Evolutionary conservation across 1,284 basidiomycete species (phyloP), one percentile per base, ranked within the genome.

Genomic region (Papiliotrema flavescens): DNA sequence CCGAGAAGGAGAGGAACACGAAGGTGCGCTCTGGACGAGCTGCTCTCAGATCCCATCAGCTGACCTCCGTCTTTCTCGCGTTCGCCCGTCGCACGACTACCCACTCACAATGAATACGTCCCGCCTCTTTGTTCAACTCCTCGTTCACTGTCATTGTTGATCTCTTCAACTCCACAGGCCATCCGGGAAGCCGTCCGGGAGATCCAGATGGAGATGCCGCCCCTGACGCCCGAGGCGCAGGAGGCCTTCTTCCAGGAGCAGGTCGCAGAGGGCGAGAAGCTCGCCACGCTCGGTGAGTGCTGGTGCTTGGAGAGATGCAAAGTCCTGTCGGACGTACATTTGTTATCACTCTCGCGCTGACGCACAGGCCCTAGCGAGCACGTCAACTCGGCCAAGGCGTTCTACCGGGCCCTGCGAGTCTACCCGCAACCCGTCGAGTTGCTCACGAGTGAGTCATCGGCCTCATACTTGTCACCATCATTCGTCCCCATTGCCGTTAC

Each of bases 401-500:
- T 98, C 83, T 98, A 87, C 83, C 85, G 89, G 56, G 95, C 92
- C 5, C 84, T 98, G 60, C 85, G 90, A 56, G 93, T 96, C 44
- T 98, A 98, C 79, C 95, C 94, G 54, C 84, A 88, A 47, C 91
- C 92, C 11, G 84, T 92, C 43, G 93, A 97, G 75, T 84, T 97
- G 62, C 86, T 95, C 65, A 83, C 86, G 74, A 90, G 75, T 78
- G 44, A 64, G 76, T 69, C 13, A 51, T 28, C 7, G 8, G 6
- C 3, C 43, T 19, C 23, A 6, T 2, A 46, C 13, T 14, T n/a
- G 6, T 14, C 54, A 54, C 36, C 41, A 43, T 5, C 11, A 3
- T 42, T 15, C 19, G 13, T n/a, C 13, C 36, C 48, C 24, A 49
- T 17, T 47, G 36, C 17, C 32, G n/a, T 26, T 40, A 15, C 34